Base-by-base conservation (phyloP, 257 asterid genomes). In the Capsicum baccatum region DNA sequence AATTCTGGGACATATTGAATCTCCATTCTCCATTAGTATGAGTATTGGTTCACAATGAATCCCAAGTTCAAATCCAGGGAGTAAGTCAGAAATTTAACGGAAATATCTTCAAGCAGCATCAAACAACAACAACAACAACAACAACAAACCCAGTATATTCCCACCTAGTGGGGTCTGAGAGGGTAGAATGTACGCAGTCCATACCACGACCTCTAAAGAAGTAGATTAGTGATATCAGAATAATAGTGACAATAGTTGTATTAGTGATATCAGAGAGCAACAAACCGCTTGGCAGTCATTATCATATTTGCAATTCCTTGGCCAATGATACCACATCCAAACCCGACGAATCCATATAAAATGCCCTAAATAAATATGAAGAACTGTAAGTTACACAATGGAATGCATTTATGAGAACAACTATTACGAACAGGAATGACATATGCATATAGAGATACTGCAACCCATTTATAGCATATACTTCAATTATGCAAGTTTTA, bases 281-380 rank as follows among this genome's bases (percentile, higher is more conserved):
- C 88, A 83, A 89, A 97, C 99, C 98, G 87, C 84, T 95, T 97
- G 81, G 97, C 98, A 69, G 96, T 94, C 99, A 97, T 97, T 84
- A 97, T 97, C 81, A 91, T 35, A 90, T 95, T 97, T 16, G 98
- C 99, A 62, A 97, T 91, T 88, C 99, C 98, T 97, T 97, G 98
- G 83, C 99, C 99, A 82, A 97, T 26, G 80, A 97, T 94, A 78
- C 98, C 98, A 84, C 97, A 95, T 83, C 99, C 99, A 83, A 97
- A 95, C 47, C 99, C 99, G 59, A 97, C 98, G 47, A 94, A 82
- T 87, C 98, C 98, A 66, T 97, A 97, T 60, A 95, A 87, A 85
- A 95, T 87, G 21, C 99, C 99, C 98, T 97, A 93, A 79, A 88
- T 89, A 82, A 73, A 83, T 16, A 64, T 64, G 50, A 26, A 54